Conservation (phyloP, 2,329 filamentous ascomycete species). For the Thelonectria rubi region DNA sequence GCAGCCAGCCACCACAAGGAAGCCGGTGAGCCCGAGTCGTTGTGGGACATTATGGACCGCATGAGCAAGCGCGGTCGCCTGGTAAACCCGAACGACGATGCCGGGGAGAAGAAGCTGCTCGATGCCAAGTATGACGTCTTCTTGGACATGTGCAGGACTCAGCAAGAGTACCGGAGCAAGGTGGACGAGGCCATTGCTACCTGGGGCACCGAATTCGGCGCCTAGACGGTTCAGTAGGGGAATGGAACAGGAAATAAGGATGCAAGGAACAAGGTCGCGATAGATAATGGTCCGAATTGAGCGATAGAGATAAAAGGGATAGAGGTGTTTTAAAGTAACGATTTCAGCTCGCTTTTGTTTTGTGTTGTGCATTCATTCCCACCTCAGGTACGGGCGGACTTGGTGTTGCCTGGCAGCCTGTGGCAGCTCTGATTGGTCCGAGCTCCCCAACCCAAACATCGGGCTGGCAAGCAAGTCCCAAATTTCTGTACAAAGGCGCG, state of each 20-base stretch:
- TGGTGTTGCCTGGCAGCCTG: conserved; percentile 29
- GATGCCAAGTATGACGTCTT: conserved; percentile 96
- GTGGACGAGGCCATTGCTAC: conserved; percentile 70
- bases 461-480: conserved; percentile 42
- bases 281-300: conserved; percentile 21
- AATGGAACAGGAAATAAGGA: conserved; percentile 7
- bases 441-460: conserved; percentile 43
- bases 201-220: conserved; percentile 47
- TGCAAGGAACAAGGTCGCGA: not conserved
- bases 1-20: conserved; percentile 84
- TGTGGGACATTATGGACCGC: conserved; percentile 98
- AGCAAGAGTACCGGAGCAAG: conserved; percentile 81
- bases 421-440: conserved; percentile 44
- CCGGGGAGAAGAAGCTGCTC: conserved; percentile 79
- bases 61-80: conserved; percentile 94
- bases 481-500: conserved; percentile 46
- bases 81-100: conserved; percentile 77
- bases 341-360: not conserved
- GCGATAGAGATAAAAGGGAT: not conserved
- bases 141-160: conserved; percentile 86
- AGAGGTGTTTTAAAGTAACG: conserved; percentile 2
- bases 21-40: conserved; percentile 75
- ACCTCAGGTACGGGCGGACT: not conserved
- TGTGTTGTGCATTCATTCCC: not conserved
- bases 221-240: conserved; percentile 26